phyloP scores from a whole-genome alignment of 2,329 filamentous ascomycete species.

The Emericellopsis cladophorae region DNA sequence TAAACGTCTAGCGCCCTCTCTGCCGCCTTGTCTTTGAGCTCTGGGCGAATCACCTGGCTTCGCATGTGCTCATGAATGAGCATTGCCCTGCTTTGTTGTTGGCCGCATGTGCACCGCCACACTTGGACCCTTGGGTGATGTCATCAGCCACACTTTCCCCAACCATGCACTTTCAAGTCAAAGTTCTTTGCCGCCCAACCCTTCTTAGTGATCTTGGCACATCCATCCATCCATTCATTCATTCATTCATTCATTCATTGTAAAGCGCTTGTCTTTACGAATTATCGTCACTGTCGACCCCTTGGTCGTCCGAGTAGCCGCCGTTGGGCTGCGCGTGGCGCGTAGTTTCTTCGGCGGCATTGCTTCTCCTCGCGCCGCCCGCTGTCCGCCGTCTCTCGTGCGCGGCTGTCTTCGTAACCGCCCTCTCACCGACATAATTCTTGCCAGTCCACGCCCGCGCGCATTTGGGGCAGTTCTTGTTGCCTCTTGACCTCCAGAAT shows the following conservation, averaged over 20 bases:
- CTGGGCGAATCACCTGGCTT: constrained; percentile 1
- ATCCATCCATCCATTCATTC: too few relatives aligned
- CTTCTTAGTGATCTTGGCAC: too few relatives aligned
- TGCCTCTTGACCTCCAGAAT: constrained; percentile 56
- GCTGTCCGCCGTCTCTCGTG: constrained; percentile 25
- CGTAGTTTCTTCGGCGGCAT: constrained; percentile 1
- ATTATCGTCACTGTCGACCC: constrained; percentile 9
- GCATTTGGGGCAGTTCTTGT: constrained; percentile 53
- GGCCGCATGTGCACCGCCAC: constrained; percentile 15
- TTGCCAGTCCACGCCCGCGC: constrained; percentile 33
- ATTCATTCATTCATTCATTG: too few relatives aligned
- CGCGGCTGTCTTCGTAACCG: constrained; percentile 39
- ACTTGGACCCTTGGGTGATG: constrained; percentile 13
- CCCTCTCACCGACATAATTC: constrained; percentile 42
- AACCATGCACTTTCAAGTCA: not conserved
- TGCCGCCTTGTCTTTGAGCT: too few relatives aligned
- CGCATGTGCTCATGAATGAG: not conserved
- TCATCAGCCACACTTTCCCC: constrained; percentile 11
- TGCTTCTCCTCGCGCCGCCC: constrained; percentile 10
- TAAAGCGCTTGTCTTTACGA: too few relatives aligned
- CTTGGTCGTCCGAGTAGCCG: constrained; percentile 6
- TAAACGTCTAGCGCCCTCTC: not conserved
- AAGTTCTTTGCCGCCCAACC: too few relatives aligned
- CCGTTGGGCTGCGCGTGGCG: too few relatives aligned
- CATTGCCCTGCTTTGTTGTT: not conserved